Conservation (phyloP, 768 basidiomycete genomes). For the Lactifluus volemus region DNA sequence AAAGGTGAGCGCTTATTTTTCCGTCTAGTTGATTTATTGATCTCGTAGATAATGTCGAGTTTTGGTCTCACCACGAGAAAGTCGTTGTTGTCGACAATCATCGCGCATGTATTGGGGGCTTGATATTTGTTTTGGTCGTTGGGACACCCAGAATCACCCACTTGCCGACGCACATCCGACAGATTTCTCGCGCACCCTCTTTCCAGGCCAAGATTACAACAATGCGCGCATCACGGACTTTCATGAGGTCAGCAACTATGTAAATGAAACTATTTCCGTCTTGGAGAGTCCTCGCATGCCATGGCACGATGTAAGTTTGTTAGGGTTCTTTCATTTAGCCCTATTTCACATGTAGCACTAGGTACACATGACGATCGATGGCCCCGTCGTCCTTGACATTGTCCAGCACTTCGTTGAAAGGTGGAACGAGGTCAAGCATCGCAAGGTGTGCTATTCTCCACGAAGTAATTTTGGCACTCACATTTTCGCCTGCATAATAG, state of each 20-base stretch:
- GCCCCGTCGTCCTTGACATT: slow-evolving; percentile 80
- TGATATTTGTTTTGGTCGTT: slow-evolving; percentile 94
- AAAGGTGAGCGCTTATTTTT: slow-evolving; percentile 37
- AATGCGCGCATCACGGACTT: slow-evolving; percentile 85
- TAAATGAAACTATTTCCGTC: slow-evolving; percentile 58
- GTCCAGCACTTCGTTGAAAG: slow-evolving; percentile 89
- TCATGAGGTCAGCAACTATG: slow-evolving; percentile 66
- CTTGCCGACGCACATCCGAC: slow-evolving; percentile 91
- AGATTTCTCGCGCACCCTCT: slow-evolving; percentile 69
- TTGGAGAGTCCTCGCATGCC: slow-evolving; percentile 76
- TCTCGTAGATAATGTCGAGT: slow-evolving; percentile 57
- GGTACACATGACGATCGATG: slow-evolving; percentile 80
- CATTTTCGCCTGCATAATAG: slow-evolving; percentile 6
- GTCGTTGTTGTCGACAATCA: slow-evolving; percentile 85
- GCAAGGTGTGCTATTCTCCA: slow-evolving; percentile 41
- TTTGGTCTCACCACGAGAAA: slow-evolving; percentile 95
- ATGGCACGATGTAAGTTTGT: slow-evolving; percentile 80
- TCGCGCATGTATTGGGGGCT: slow-evolving; percentile 86
- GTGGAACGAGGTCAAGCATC: slow-evolving; percentile 85
- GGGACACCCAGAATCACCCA: slow-evolving; percentile 89
- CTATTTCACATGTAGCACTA: slow-evolving; percentile 23
- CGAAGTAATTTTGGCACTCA: neutral
- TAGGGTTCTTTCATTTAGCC: neutral
- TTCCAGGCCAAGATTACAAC: slow-evolving; percentile 93
- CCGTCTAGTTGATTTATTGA: neutral